These are phyloP conservation scores for Emmonsia crescens DNA, from an alignment of 2,329 filamentous ascomycete genomes.

Conservation along the genomic window DNA sequence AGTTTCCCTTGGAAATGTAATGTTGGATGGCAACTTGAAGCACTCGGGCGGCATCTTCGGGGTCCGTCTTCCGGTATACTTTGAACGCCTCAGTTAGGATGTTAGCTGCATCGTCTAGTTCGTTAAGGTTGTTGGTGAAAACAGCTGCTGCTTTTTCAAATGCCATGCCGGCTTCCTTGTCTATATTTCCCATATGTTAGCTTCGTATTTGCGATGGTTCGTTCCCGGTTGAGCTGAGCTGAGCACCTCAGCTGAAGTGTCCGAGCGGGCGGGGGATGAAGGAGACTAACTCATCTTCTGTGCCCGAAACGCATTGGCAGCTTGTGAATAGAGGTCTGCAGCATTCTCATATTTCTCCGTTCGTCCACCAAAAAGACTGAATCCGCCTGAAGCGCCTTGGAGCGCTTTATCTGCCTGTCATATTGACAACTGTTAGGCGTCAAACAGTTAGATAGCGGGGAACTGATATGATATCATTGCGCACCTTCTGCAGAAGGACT, in stretches of 20 bases:
- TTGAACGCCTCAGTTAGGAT: conserved; percentile 86
- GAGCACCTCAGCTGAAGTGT: no score
- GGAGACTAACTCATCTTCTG: conserved; percentile 61
- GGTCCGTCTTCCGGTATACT: conserved; percentile 77
- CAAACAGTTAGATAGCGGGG: conserved; percentile 16
- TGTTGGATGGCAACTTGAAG: conserved; percentile 70
- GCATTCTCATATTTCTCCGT: conserved; percentile 85
- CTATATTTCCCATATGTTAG: conserved; percentile 33
- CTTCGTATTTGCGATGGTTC: neutral
- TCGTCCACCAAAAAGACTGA: conserved; percentile 78
- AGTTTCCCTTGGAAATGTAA: conserved; percentile 83
- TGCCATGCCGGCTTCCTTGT: conserved; percentile 72
- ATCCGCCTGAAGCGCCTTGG: conserved; percentile 63
- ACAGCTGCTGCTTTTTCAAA: conserved; percentile 81
- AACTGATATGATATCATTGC: conserved; percentile 11
- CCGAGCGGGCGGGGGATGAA: neutral
- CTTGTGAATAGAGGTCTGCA: conserved; percentile 75
- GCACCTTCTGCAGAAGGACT: conserved; percentile 66
- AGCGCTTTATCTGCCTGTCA: conserved; percentile 75
- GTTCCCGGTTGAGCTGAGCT: neutral
- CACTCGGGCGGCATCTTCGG: conserved; percentile 70
- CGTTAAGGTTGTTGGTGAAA: conserved; percentile 69
- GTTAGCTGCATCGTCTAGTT: conserved; percentile 87
- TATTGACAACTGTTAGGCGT: conserved; percentile 17
- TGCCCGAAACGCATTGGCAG: conserved; percentile 84